These are phyloP conservation scores for Mycena floridula DNA, from an alignment of 768 basidiomycete genomes.

Conservation along the genomic window DNA sequence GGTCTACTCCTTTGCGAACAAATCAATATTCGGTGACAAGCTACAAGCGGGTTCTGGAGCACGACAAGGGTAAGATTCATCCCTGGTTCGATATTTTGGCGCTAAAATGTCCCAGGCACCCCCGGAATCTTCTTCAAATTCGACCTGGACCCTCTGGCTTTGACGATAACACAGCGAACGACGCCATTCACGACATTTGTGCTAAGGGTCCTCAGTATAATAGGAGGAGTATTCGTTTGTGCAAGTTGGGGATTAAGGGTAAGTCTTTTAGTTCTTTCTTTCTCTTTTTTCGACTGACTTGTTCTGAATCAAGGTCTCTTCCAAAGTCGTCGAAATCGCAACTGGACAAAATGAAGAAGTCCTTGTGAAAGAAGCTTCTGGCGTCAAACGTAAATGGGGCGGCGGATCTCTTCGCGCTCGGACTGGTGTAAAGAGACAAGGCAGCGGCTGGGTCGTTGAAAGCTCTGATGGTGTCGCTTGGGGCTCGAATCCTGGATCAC, in stretches of 20 bases:
- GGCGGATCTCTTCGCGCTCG: slow-evolving; percentile 61
- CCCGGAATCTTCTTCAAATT: slow-evolving; percentile 99
- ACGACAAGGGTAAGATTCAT: too few species aligned
- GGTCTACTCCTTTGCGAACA: slow-evolving; percentile 56
- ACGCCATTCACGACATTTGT: slow-evolving; percentile 25
- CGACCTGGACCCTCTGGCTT: slow-evolving; percentile 84
- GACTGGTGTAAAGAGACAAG: slow-evolving; percentile 47
- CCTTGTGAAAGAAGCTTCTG: slow-evolving; percentile 57
- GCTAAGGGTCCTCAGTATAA: slow-evolving; percentile 74
- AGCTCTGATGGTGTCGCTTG: slow-evolving; percentile 29
- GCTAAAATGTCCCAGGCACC: slow-evolving; percentile 64
- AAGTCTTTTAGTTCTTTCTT: too few species aligned
- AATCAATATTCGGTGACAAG: slow-evolving; percentile 95
- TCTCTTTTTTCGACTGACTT: too few species aligned
- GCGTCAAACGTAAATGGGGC: slow-evolving; percentile 61
- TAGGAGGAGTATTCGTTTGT: slow-evolving; percentile 89
- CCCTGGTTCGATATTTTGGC: too few species aligned
- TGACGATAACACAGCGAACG: slow-evolving; percentile 86
- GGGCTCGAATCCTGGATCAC: neutral
- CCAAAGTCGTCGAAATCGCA: slow-evolving; percentile 62
- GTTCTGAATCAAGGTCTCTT: too few species aligned
- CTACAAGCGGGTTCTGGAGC: slow-evolving; percentile 70
- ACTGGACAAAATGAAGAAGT: slow-evolving; percentile 45
- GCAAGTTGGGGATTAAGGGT: slow-evolving; percentile 70
- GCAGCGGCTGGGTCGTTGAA: slow-evolving; percentile 56